A percentile compares a stretch with the other conserved stretches of the same genome.
Evolutionary conservation across 192 early-diverging fungal genomes (phyloP).

Genomic region (Entomortierella lignicola): DNA sequence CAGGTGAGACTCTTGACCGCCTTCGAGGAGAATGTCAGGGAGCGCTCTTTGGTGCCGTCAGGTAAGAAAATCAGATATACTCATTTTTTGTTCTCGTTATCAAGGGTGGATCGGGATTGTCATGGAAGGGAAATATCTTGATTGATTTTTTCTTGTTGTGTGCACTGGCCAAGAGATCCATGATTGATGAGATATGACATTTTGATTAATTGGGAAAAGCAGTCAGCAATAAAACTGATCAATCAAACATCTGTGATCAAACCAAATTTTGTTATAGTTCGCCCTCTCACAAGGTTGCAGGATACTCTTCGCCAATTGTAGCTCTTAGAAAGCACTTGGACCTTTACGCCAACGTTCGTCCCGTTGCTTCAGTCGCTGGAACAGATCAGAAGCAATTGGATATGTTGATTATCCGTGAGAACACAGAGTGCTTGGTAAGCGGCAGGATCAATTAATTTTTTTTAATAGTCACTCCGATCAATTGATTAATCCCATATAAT

Average conservation of each 20-base stretch:
- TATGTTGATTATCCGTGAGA: constrained; percentile 98
- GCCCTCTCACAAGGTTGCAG: constrained; percentile 97
- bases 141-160: neutral
- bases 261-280: constrained; percentile 71
- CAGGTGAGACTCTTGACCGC: constrained; percentile 83
- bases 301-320: constrained; percentile 98
- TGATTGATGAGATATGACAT: neutral
- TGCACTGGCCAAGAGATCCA: constrained; percentile 1
- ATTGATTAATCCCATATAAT: too few species aligned
- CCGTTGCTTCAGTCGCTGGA: constrained; percentile 80
- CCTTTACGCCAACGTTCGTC: constrained; percentile 97
- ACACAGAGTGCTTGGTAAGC: constrained; percentile 95
- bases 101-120: neutral
- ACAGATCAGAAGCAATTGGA: constrained; percentile 79
- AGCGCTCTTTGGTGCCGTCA: constrained; percentile 96
- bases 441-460: neutral
- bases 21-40: constrained; percentile 90
- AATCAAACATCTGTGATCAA: too few species aligned
- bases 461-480: neutral
- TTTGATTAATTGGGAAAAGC: neutral
- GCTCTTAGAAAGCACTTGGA: constrained; percentile 95
- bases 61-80: constrained; percentile 55
- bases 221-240: too few species aligned
- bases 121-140: neutral
- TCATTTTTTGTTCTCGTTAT: neutral